Percentiles rank a stretch among this genome's conserved stretches.
Conservation (phyloP, 352 stramenopile species). For the Thraustotheca clavata region DNA sequence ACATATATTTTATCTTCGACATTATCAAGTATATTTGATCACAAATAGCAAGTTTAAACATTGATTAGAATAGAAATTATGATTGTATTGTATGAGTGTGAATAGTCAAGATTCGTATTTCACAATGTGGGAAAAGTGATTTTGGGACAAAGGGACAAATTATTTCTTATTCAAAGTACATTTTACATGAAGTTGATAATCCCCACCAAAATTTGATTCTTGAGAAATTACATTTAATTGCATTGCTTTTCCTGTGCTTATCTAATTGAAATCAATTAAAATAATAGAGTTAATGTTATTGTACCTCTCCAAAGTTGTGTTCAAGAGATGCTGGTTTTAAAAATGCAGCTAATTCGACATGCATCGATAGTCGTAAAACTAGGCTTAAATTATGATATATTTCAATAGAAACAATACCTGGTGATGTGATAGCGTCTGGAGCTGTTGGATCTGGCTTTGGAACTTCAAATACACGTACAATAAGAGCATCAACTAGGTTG, state of each 20-base stretch:
- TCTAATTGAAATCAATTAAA: not conserved
- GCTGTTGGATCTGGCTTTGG: not conserved
- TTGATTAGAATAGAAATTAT: too few relatives aligned
- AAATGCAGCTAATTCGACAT: constrained; percentile 6
- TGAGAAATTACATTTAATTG: not conserved
- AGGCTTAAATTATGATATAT: not conserved
- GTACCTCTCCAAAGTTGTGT: constrained; percentile 12
- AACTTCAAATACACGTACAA: constrained; percentile 6
- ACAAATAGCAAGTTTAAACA: too few relatives aligned
- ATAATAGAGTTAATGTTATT: not conserved
- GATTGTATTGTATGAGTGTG: too few relatives aligned
- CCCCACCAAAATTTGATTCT: not conserved
- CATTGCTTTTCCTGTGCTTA: not conserved
- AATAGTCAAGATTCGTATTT: not conserved
- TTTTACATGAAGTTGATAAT: not conserved
- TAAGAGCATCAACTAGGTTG: not conserved
- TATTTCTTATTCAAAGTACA: not conserved
- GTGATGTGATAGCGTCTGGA: not conserved
- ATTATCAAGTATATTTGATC: too few relatives aligned
- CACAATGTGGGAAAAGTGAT: not conserved
- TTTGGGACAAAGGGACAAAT: not conserved
- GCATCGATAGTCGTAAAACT: constrained; percentile 6
- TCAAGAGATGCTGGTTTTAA: constrained; percentile 5
- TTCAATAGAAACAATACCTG: not conserved
- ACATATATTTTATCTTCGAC: too few relatives aligned